Evolutionary conservation across 345 rosid genomes (phyloP).

Genomic region (Linum usitatissimum): DNA sequence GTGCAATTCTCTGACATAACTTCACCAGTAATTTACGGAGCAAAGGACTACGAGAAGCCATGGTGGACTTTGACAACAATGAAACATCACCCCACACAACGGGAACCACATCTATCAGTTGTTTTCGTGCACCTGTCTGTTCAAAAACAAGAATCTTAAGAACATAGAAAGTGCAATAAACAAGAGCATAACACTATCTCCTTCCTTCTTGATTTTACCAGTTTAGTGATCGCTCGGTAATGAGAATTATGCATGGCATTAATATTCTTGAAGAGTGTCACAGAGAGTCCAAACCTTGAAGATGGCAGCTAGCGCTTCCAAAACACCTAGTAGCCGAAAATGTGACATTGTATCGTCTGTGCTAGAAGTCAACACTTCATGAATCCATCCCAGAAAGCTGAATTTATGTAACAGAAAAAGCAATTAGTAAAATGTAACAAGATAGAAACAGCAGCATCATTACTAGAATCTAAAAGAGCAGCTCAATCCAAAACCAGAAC

Average conservation of each 20-base stretch:
- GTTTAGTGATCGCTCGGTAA: too few species aligned
- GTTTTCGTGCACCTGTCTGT: slow-evolving; percentile 65
- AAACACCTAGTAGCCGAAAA: slow-evolving; percentile 72
- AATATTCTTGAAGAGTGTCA: not conserved
- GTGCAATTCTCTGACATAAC: slow-evolving; percentile 80
- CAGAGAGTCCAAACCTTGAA: slow-evolving; percentile 42
- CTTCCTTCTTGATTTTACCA: not conserved
- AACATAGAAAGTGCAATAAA: slow-evolving; percentile 8
- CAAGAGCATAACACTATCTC: not conserved
- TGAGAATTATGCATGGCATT: not conserved
- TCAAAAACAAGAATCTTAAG: slow-evolving; percentile 23
- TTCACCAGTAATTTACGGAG: slow-evolving; percentile 81
- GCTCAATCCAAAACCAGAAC: not conserved
- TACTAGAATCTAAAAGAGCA: too few species aligned
- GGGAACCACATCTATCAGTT: slow-evolving; percentile 53
- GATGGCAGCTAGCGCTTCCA: slow-evolving; percentile 81
- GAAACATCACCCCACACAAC: slow-evolving; percentile 53
- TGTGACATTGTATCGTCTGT: slow-evolving; percentile 48
- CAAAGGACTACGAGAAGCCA: slow-evolving; percentile 61
- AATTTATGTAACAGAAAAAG: not conserved
- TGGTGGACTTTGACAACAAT: slow-evolving; percentile 41
- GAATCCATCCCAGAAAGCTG: slow-evolving; percentile 84
- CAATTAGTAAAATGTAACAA: slow-evolving; percentile 12
- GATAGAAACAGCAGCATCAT: not conserved
- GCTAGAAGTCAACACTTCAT: slow-evolving; percentile 54